phyloP scores from a whole-genome alignment of 106 monocot species.

The Hemerocallis citrina region DNA sequence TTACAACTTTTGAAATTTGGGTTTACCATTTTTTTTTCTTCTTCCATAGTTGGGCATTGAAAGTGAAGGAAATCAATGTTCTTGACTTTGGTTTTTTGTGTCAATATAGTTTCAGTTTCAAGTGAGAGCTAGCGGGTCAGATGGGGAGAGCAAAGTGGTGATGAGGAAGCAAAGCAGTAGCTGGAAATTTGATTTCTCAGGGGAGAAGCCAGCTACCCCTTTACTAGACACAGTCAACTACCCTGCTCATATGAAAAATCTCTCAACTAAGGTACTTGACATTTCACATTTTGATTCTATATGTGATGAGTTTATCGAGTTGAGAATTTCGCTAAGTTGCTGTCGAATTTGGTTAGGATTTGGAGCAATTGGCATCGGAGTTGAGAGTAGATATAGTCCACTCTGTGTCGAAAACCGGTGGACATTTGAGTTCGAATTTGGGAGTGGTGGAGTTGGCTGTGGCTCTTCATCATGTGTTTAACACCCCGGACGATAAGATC shows the following conservation, averaged over 20 bases:
- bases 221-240: slow-evolving; percentile 72
- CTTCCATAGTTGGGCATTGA: too few species aligned
- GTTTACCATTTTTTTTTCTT: too few species aligned
- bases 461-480: slow-evolving; percentile 80
- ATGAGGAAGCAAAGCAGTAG: slow-evolving; percentile 24
- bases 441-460: slow-evolving; percentile 82
- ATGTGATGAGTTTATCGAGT: not conserved
- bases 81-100: not conserved
- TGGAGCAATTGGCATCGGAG: slow-evolving; percentile 70
- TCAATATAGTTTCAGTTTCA: slow-evolving; percentile 21
- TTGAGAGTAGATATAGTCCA: slow-evolving; percentile 64
- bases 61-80: not conserved
- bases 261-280: slow-evolving; percentile 32
- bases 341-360: slow-evolving; percentile 22
- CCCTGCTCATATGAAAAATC: slow-evolving; percentile 85
- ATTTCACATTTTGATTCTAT: not conserved
- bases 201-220: slow-evolving; percentile 69
- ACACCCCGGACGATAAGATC: slow-evolving; percentile 78
- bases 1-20: too few species aligned
- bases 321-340: not conserved
- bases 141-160: slow-evolving; percentile 18
- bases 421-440: slow-evolving; percentile 69
- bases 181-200: slow-evolving; percentile 49
- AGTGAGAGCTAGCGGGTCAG: slow-evolving; percentile 21
- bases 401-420: slow-evolving; percentile 62